Base-by-base conservation (phyloP, 2,329 filamentous ascomycete species). In the Rutstroemia sydowiana region DNA sequence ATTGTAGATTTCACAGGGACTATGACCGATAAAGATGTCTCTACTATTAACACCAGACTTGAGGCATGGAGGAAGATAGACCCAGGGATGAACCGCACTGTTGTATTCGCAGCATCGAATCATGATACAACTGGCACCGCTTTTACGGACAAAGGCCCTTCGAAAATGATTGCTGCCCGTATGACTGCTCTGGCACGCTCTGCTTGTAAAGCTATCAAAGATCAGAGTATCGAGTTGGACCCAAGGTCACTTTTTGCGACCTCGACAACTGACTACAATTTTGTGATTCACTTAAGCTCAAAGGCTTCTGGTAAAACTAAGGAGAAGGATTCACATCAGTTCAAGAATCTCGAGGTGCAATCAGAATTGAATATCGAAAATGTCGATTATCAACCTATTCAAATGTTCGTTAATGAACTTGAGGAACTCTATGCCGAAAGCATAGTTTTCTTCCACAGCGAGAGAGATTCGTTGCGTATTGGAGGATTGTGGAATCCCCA, bases 41-140 rank as follows among this genome's bases (percentile, higher is more conserved):
- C 78, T 30, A 72, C 75, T 2, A 82, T 93, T 57, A 76, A 75
- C 34, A 87, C 83, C 3, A 82, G 85, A 18, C 84, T 97, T 53
- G 81, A 88, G 55, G 84, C 85, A 13, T 95, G 89, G 88, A 79
- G 93, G 53, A 88, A 86, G 58, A 83, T 93, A 49, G 93, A 98
- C 63, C 90, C 91, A 1, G 82, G 78, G 48, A 87, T 97, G 83
- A 95, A 93, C 69, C 83, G 82, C 55, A 80, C 88, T 2, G 84
- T 86, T 16, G 72, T 97, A 36, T 87, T 96, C 63, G 85, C 85
- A 3, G 89, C 89, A 2, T 90, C 88, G 0, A 86, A 87, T 48
- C 73, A 87, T 57, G 90, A 96, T 61, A 70, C 73, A 5, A 86
- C 85, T 32, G 93, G 93, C 3, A 81, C 84, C 8, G 85, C 85